Evolutionary conservation across 305 asterid genomes (phyloP).

Genomic region (Fraxinus dipetala): DNA sequence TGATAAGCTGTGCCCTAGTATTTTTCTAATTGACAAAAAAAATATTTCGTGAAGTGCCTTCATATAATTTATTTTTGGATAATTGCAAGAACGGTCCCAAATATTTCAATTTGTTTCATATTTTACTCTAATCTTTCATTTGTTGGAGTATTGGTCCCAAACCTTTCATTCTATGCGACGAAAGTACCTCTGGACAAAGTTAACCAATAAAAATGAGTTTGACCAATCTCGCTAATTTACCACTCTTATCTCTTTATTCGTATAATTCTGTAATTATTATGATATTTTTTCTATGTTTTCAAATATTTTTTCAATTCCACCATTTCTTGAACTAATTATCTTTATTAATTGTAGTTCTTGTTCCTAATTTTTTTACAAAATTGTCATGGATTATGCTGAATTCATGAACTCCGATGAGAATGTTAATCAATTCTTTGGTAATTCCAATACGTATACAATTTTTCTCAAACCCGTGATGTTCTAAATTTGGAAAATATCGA

Average conservation of each 20-base stretch:
- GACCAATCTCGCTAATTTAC: neutral
- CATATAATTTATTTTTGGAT: neutral
- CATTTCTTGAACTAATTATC: neutral
- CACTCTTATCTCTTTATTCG: neutral
- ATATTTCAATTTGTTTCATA: neutral
- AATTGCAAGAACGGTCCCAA: neutral
- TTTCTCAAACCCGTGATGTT: neutral
- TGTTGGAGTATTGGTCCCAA: neutral
- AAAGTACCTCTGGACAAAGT: neutral
- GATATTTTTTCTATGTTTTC: neutral
- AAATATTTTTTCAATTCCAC: neutral
- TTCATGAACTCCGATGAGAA: neutral
- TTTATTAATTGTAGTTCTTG: too few species aligned
- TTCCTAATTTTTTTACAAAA: neutral
- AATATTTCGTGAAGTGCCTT: neutral
- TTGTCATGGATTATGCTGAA: neutral
- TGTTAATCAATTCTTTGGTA: neutral
- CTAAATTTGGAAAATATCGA: neutral
- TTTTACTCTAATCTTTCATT: neutral
- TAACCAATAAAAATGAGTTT: neutral
- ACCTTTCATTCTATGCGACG: neutral
- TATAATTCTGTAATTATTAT: too few species aligned
- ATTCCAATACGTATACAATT: neutral
- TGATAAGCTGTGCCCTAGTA: conserved; percentile 16
- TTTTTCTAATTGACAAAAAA: neutral